These are phyloP conservation scores for Fragaria nilgerrensis DNA, from an alignment of 306 rosid species.

Conservation along the genomic window DNA sequence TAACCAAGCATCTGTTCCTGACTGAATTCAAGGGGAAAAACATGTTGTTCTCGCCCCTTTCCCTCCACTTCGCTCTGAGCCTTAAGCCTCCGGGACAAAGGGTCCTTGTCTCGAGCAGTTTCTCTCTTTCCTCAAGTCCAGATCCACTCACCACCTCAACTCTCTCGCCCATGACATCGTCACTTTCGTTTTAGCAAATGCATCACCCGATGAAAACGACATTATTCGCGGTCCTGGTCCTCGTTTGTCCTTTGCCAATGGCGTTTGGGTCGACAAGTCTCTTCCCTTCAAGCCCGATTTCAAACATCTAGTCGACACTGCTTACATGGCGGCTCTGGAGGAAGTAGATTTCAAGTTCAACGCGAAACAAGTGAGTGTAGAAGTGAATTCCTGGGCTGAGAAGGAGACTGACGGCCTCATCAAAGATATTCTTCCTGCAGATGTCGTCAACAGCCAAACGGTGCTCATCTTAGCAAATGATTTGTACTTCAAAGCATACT, in stretches of 20 bases:
- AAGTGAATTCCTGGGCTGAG: slow-evolving; percentile 12
- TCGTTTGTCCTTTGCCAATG: background rate
- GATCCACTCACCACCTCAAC: background rate
- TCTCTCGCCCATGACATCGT: background rate
- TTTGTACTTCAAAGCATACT: slow-evolving; percentile 13
- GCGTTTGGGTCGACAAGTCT: background rate
- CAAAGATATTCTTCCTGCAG: background rate
- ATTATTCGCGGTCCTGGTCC: background rate
- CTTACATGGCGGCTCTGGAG: background rate
- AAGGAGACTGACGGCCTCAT: slow-evolving; percentile 16
- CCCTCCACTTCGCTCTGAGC: slow-evolving; percentile 3
- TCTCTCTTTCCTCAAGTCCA: background rate
- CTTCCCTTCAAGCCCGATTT: background rate
- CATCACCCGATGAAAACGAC: background rate
- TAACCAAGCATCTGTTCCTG: background rate
- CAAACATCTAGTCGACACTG: background rate
- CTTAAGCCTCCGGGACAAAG: slow-evolving; percentile 10
- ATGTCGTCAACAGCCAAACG: background rate
- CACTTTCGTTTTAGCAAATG: background rate
- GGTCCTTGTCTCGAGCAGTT: slow-evolving; percentile 7
- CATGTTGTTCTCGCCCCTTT: slow-evolving; percentile 7
- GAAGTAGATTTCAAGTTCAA: background rate
- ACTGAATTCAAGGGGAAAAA: background rate
- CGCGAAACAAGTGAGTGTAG: background rate
- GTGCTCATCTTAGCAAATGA: slow-evolving; percentile 21